Base-by-base conservation (phyloP, 768 basidiomycete species). In the Russula earlei region DNA sequence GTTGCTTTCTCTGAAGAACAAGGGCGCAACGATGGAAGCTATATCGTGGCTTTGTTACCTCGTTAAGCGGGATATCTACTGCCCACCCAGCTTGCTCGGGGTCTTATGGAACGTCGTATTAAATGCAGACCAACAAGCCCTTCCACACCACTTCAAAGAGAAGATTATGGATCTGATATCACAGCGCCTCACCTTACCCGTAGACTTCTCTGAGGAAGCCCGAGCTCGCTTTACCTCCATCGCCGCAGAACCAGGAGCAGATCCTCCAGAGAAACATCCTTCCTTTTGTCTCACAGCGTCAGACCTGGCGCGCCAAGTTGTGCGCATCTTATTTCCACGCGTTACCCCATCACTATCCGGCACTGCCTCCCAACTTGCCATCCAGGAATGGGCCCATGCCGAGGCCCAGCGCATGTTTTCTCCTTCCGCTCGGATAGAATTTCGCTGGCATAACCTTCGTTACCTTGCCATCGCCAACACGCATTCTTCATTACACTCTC, bases 61-160 rank as follows among this genome's bases (percentile, higher is more conserved):
- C 12, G 40, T 56, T 36, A 48, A 37, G 36, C 50, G 52, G n/a
- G 49, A 58, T 33, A 60, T 52, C 49, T 63, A 67, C 31, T 75
- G 70, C 17, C 68, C 73, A 47, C 63, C 66, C 5, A 65, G 67
- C 33, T 59, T 77, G n/a, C 60, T 72, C 22, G 64, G 66, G 38
- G 60, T 80, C n/a, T 64, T 81, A 3, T 78, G 74, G 70, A 62
- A 68, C 36, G 43, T 76, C 9, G 62, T 77, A 10, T 56, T 75
- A 5, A 61, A 62, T 17, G 46, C 68, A 12, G 66, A 67, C 2
- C 49, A 41, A 3, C 49, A 41, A 3, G 40, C 19, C n/a, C 58
- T 76, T 22, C 61, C 69, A 2, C 45, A 61, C 1, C 51, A 52
- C 17, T 51, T 69, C 1, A 73, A 74, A 54, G 66, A 67, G 25